These are phyloP conservation scores for Dentipellis sp. DNA, from an alignment of 768 basidiomycete species.

Conservation along the genomic window DNA sequence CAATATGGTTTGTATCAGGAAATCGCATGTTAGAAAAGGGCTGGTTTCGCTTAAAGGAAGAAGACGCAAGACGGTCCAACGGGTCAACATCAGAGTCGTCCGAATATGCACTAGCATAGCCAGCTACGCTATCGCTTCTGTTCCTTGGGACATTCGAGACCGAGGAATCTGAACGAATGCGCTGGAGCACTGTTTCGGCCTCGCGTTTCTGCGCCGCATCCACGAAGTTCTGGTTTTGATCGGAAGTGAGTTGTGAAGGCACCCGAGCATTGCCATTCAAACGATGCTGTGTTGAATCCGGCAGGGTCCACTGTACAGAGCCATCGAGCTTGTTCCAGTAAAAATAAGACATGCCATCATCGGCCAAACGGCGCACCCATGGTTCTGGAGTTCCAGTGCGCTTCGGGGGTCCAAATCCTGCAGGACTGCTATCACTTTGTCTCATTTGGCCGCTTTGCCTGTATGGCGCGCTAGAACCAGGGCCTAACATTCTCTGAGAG, in stretches of 20 bases:
- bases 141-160: constrained; percentile 20
- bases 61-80: constrained; percentile 19
- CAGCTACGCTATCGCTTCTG: constrained; percentile 23
- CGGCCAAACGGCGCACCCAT: constrained; percentile 75
- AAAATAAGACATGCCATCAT: constrained; percentile 75
- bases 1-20: not conserved
- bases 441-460: constrained; percentile 20
- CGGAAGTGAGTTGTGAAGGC: not conserved
- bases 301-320: constrained; percentile 58
- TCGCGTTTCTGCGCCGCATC: not conserved
- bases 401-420: constrained; percentile 54
- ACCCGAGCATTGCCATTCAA: no score
- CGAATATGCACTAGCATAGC: constrained; percentile 60
- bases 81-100: constrained; percentile 73
- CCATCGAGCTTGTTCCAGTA: constrained; percentile 70
- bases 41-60: constrained; percentile 10
- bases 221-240: not conserved
- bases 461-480: constrained; percentile 44
- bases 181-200: constrained; percentile 6
- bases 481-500: constrained; percentile 26
- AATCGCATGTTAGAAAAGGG: not conserved
- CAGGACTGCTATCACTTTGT: constrained; percentile 13
- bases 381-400: constrained; percentile 62
- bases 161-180: constrained; percentile 27
- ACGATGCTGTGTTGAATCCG: constrained; percentile 27